Conservation (phyloP, 1,139 yeast species). For the Debaryomyces singareniensis region DNA sequence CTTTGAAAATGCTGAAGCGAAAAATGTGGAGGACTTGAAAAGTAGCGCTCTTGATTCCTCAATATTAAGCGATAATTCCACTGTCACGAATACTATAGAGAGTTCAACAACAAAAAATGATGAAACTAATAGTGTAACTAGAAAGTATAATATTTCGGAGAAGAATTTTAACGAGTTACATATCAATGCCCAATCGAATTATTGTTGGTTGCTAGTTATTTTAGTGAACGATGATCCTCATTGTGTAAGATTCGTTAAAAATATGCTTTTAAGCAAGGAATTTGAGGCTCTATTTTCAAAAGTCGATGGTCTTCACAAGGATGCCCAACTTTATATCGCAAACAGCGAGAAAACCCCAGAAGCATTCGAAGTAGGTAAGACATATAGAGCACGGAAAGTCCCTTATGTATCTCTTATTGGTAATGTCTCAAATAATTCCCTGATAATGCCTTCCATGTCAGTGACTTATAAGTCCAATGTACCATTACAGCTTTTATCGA, state of each 20-base stretch:
- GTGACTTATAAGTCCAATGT: conserved; percentile 37
- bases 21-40: background rate
- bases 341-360: conserved; percentile 40
- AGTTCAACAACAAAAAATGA: background rate
- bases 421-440: conserved; percentile 46
- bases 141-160: conserved; percentile 14
- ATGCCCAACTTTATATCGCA: conserved; percentile 36
- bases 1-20: conserved; percentile 3
- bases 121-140: conserved; percentile 4
- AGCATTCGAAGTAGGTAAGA: conserved; percentile 43
- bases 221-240: conserved; percentile 32
- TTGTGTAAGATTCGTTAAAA: conserved; percentile 19
- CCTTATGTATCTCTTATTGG: conserved; percentile 45
- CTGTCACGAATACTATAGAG: background rate
- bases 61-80: background rate
- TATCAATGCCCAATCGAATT: conserved; percentile 31
- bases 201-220: conserved; percentile 40
- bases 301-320: conserved; percentile 27
- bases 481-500: conserved; percentile 16
- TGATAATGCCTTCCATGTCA: conserved; percentile 49
- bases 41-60: background rate
- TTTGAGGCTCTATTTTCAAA: conserved; percentile 30
- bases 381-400: conserved; percentile 31
- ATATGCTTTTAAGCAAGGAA: conserved; percentile 18
- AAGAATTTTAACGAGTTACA: conserved; percentile 40